phyloP scores from a whole-genome alignment of 2,329 filamentous ascomycete species.

The Xylaria sp. region DNA sequence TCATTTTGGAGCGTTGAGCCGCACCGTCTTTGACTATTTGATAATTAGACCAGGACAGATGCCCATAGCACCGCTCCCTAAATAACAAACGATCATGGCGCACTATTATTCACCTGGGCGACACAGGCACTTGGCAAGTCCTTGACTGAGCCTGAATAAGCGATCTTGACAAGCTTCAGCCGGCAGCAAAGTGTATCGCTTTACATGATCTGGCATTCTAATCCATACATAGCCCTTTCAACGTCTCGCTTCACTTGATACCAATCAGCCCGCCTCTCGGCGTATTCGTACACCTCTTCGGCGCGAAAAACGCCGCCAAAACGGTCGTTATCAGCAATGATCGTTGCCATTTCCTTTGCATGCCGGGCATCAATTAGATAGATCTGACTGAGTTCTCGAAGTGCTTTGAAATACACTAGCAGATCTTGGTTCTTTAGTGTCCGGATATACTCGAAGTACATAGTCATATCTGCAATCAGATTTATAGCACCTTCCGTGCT shows the following conservation, averaged over 20 bases:
- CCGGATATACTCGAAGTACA: constrained; percentile 85
- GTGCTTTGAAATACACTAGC: constrained; percentile 86
- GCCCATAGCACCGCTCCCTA: neutral
- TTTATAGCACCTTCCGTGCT: constrained; percentile 88
- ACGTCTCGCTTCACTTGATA: constrained; percentile 86
- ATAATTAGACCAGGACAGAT: neutral
- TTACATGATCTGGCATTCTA: constrained; percentile 86
- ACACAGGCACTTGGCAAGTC: neutral
- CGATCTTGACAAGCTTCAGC: neutral
- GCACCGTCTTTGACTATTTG: neutral
- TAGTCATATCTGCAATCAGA: constrained; percentile 95
- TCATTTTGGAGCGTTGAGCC: neutral
- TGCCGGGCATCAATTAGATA: constrained; percentile 88
- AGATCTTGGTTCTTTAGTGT: constrained; percentile 83
- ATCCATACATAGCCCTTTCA: constrained; percentile 95
- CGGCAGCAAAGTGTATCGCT: neutral
- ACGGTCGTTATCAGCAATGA: constrained; percentile 89
- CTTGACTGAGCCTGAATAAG: neutral
- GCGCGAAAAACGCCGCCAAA: constrained; percentile 93
- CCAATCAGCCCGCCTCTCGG: constrained; percentile 93
- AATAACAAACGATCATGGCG: neutral
- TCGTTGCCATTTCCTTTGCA: constrained; percentile 91
- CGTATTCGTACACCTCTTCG: constrained; percentile 98
- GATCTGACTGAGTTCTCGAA: constrained; percentile 92
- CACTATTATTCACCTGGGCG: neutral